These are phyloP conservation scores for Clathrospora elynae DNA, from an alignment of 2,329 filamentous ascomycete genomes.

Conservation along the genomic window DNA sequence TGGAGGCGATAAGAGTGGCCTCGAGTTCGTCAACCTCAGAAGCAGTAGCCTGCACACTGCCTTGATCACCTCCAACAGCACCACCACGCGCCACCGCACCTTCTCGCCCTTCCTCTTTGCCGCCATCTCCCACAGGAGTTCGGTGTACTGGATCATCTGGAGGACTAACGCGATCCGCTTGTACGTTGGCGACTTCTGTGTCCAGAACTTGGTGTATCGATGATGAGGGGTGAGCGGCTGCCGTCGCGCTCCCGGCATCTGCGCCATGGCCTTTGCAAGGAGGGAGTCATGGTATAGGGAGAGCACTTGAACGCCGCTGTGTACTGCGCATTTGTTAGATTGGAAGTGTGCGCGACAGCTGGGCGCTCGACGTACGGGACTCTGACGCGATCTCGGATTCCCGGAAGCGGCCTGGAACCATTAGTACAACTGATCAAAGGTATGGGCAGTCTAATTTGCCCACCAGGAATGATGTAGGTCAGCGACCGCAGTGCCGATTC, in stretches of 20 bases:
- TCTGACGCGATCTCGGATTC: slow-evolving; percentile 96
- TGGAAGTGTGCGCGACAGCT: slow-evolving; percentile 8
- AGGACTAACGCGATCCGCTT: slow-evolving; percentile 79
- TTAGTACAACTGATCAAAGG: slow-evolving; percentile 23
- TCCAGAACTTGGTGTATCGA: slow-evolving; percentile 69
- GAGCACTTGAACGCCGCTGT: slow-evolving; percentile 86
- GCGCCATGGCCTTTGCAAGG: slow-evolving; percentile 68
- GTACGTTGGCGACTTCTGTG: slow-evolving; percentile 69
- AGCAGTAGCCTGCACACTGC: slow-evolving; percentile 81
- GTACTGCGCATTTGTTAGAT: slow-evolving; percentile 57
- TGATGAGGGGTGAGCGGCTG: slow-evolving; percentile 62
- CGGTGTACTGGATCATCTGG: slow-evolving; percentile 91
- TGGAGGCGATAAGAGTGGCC: slow-evolving; percentile 80
- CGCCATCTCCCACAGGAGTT: slow-evolving; percentile 96
- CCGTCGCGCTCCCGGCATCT: slow-evolving; percentile 58
- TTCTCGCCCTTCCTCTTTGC: slow-evolving; percentile 84
- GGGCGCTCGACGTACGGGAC: slow-evolving; percentile 60
- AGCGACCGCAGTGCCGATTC: slow-evolving; percentile 90
- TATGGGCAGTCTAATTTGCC: slow-evolving; percentile 18
- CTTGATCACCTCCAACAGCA: slow-evolving; percentile 84
- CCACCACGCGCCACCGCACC: slow-evolving; percentile 82
- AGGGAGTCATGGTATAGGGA: slow-evolving; percentile 92
- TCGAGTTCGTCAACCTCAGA: slow-evolving; percentile 78
- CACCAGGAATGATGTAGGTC: slow-evolving; percentile 93
- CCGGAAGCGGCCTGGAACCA: slow-evolving; percentile 71